Conservation (phyloP, 2,329 filamentous ascomycete genomes). For the Byssothecium circinans region DNA sequence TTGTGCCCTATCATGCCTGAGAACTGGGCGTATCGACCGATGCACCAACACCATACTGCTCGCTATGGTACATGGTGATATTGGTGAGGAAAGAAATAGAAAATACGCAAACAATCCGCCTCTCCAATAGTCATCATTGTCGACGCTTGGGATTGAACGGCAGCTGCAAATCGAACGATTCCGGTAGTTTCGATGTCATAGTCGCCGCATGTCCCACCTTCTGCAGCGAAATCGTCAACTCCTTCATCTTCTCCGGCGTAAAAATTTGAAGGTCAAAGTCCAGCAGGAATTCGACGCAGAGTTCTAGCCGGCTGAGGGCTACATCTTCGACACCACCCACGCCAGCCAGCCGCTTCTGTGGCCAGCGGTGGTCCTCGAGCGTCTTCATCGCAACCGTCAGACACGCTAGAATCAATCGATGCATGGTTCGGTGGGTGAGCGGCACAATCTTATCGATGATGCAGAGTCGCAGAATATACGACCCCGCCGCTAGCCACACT, state of each 20-base stretch:
- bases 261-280: constrained; percentile 46
- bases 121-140: constrained; percentile 8
- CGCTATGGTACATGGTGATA: not conserved
- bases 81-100: not conserved
- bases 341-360: constrained; percentile 78
- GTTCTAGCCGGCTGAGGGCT: constrained; percentile 82
- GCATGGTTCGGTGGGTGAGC: constrained; percentile 81
- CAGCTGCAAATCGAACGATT: constrained; percentile 38
- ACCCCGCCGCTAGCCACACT: constrained; percentile 85
- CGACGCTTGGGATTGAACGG: constrained; percentile 28
- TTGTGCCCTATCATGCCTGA: constrained; percentile 1
- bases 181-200: constrained; percentile 35
- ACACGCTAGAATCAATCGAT: constrained; percentile 81
- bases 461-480: constrained; percentile 83
- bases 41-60: constrained; percentile 3
- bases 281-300: constrained; percentile 62
- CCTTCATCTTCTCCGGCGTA: constrained; percentile 36
- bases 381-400: constrained; percentile 91
- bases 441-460: constrained; percentile 73
- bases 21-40: not conserved
- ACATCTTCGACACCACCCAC: constrained; percentile 84
- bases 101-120: not conserved
- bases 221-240: constrained; percentile 40
- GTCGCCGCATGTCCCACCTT: constrained; percentile 44
- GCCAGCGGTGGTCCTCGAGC: constrained; percentile 87